Evolutionary conservation across 2,329 filamentous ascomycete species (phyloP), one percentile per base, ranked within the genome.

Genomic region (Tympanopsis confertula): DNA sequence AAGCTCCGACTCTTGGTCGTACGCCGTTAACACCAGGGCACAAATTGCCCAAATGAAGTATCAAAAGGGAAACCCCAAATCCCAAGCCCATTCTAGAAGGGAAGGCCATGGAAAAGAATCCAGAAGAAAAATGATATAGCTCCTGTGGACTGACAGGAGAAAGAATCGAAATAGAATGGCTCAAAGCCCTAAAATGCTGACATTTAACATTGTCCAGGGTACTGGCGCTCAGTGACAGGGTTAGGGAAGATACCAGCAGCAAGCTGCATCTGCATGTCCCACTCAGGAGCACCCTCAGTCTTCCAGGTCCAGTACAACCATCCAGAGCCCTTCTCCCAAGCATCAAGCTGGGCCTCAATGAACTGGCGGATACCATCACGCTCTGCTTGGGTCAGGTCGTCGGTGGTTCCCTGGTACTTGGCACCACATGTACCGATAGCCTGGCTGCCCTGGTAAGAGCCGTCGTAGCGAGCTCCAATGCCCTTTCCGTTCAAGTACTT

Each of bases 391-490:
- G 57, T 48, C 41, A 69, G 56, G 2, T 42, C 53, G 2, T 55
- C 50, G 57, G 75, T 74, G 14, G 63, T 59, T 50, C 61, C 66
- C 56, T 50, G 38, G 66, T 56, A 36, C 45, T 67, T 70, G 42
- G 57, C 64, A 3, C 49, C 57, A 52, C 78, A 82, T 41, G 59
- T 62, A n/a, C 73, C 74, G 18, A 75, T 59, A 38, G 58, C 63
- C 0, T 51, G 47, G 36, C 59, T 68, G 20, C 58, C 64, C 0
- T 59, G 51, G 45, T 63, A 71, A 3, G 65, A 66, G 13, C 74
- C 76, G 40, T 76, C 70, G 51, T 61, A 63, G 19, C 79, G 66
- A 5, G 76, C 66, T 12, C 76, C 77, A 32, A 71, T 56, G 2
- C 68, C 69, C 40, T 68, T 69, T 29, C 78, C 75, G 43, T 74